These are phyloP conservation scores for Puccinia sorghi DNA, from an alignment of 1,284 basidiomycete genomes.

Conservation along the genomic window DNA sequence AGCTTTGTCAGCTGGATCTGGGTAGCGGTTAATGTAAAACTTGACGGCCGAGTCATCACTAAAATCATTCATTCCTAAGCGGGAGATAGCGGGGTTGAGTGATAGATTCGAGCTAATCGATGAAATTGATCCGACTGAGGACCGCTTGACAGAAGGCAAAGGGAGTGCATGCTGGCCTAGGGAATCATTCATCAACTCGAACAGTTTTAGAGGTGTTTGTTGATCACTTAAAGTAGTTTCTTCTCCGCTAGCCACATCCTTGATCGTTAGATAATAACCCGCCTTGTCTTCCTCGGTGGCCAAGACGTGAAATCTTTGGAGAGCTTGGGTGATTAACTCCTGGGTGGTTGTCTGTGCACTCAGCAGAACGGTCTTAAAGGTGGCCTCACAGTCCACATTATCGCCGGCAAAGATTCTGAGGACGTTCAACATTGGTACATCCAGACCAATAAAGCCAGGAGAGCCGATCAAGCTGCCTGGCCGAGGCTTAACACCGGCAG, in stretches of 20 bases:
- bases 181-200: conserved; percentile 74
- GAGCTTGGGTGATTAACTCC: conserved; percentile 84
- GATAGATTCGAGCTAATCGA: conserved; percentile 86
- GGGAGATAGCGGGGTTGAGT: conserved; percentile 84
- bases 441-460: conserved; percentile 57
- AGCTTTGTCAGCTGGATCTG: neutral
- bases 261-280: conserved; percentile 81
- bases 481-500: conserved; percentile 59
- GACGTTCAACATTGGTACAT: conserved; percentile 82
- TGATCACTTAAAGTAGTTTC: conserved; percentile 70
- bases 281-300: conserved; percentile 61
- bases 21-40: conserved; percentile 76
- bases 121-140: conserved; percentile 87
- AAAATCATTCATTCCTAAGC: conserved; percentile 92
- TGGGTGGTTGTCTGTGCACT: conserved; percentile 78
- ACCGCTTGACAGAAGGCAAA: conserved; percentile 79
- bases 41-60: conserved; percentile 95
- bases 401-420: conserved; percentile 91
- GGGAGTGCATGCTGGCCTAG: conserved; percentile 58
- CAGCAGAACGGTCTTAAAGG: conserved; percentile 94
- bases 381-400: conserved; percentile 81
- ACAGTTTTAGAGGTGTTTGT: conserved; percentile 80
- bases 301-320: conserved; percentile 81
- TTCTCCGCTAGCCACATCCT: conserved; percentile 78
- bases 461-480: conserved; percentile 62